A percentile compares a stretch with the other conserved stretches of the same genome.
These are phyloP conservation scores for Flaveria brownii DNA, from an alignment of 129 eudicot genomes.

Conservation along the genomic window DNA sequence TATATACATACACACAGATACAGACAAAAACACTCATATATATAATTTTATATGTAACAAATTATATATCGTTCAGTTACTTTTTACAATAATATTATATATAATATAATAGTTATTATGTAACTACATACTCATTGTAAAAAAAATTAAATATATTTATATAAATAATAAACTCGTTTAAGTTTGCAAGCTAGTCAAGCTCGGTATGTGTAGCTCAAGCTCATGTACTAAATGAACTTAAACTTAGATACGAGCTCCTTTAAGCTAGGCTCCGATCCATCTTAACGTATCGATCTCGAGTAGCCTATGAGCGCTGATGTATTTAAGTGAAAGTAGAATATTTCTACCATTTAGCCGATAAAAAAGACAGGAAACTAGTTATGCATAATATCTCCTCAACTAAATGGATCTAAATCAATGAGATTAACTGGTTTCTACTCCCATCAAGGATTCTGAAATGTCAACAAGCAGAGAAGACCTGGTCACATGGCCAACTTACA, in stretches of 20 bases:
- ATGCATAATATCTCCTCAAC: constrained; percentile 15
- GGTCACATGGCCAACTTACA: constrained; percentile 26
- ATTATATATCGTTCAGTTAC: too few species aligned
- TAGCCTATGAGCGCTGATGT: too few species aligned
- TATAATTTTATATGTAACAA: too few species aligned
- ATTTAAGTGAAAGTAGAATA: neutral
- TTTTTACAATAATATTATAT: too few species aligned
- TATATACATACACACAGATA: too few species aligned
- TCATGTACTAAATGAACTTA: neutral
- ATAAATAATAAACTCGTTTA: neutral
- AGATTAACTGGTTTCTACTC: constrained; percentile 31
- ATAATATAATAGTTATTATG: too few species aligned
- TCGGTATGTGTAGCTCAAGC: neutral
- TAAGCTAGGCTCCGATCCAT: too few species aligned
- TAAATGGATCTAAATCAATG: constrained; percentile 35
- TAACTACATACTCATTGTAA: too few species aligned
- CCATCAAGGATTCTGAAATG: constrained; percentile 41
- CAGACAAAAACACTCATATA: too few species aligned
- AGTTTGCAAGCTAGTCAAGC: neutral
- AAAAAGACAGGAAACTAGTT: neutral
- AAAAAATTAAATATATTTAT: neutral
- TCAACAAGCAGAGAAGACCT: constrained; percentile 29
- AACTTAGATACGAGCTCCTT: too few species aligned
- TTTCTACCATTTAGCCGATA: neutral
- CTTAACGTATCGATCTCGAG: too few species aligned